Base-by-base conservation (phyloP, 169 alveolate species). In the Miamiensis avidus region DNA sequence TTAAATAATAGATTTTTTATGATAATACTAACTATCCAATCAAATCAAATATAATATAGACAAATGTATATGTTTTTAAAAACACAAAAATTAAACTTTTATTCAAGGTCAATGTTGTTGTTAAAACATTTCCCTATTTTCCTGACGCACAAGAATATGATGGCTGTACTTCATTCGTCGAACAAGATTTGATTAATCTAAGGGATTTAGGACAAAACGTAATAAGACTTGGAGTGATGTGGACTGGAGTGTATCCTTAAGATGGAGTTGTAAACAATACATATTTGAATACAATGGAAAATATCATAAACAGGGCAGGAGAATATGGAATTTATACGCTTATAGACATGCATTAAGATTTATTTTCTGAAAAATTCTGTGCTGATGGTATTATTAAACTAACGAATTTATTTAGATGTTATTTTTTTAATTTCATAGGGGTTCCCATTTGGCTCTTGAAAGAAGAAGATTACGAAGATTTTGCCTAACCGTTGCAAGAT, bases 321-420 rank as follows among this genome's bases (percentile, higher is more conserved):
- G 34, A 81, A 65, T 49, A 84, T 76, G 88, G 85, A 11, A 81
- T 89, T 75, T 89, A 84, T 83, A 75, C 87, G 0, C 73, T 83
- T 78, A 74, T 89, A 0, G 93, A 89, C 83, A 82, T 78, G 30
- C 93, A 89, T 78, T 87, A 89, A 86, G 93, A 89, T 86, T 34
- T 77, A 29, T 89, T 86, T 28, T 77, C 89, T 15, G 85, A 86
- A 74, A 78, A 82, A 30, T 89, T 89, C 81, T 89, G 93, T 79
- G 93, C 91, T n/a, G 93, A 89, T 31, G 91, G 93, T 28, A 88
- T 86, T n/a, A n/a, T n/a, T n/a, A n/a, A n/a, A n/a, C n/a, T n/a
- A n/a, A n/a, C n/a, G n/a, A n/a, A n/a, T n/a, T n/a, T n/a, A n/a
- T n/a, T n/a, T n/a, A n/a, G n/a, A n/a, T n/a, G n/a, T n/a, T n/a